Conservation (phyloP, 2,329 filamentous ascomycete species). For the Myotisia sp. region DNA sequence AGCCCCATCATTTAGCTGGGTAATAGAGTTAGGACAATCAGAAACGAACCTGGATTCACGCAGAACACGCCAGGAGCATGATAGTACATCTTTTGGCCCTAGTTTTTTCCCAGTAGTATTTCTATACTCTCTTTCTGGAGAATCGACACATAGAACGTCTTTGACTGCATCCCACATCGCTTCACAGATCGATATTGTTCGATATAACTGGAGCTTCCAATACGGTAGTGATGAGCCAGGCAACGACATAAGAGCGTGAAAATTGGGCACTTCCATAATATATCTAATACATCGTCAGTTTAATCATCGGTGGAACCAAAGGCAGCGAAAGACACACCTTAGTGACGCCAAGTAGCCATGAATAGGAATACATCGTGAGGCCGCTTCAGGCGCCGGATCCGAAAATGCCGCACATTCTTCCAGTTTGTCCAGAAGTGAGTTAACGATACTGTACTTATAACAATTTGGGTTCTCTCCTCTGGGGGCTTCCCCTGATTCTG, state of each 20-base stretch:
- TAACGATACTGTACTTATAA: constrained; percentile 38
- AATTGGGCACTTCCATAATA: constrained; percentile 33
- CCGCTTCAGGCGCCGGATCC: constrained; percentile 51
- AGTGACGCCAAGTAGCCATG: constrained; percentile 58
- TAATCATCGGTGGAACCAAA: background rate
- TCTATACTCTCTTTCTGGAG: constrained; percentile 64
- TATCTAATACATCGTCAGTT: constrained; percentile 25
- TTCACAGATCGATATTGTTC: constrained; percentile 47
- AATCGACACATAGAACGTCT: constrained; percentile 76
- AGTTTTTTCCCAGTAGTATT: constrained; percentile 57
- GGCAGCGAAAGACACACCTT: constrained; percentile 30
- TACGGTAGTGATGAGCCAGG: constrained; percentile 10
- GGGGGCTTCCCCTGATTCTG: constrained; percentile 23
- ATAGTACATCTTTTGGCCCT: constrained; percentile 72
- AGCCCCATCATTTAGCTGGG: constrained; percentile 1
- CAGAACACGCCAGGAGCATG: constrained; percentile 88
- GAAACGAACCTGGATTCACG: constrained; percentile 68
- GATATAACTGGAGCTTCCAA: constrained; percentile 25
- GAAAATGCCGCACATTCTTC: constrained; percentile 46
- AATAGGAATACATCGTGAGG: constrained; percentile 51
- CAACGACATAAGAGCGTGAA: constrained; percentile 22
- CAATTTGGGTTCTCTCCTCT: too few relatives aligned
- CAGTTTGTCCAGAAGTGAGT: constrained; percentile 45
- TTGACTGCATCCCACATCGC: constrained; percentile 66
- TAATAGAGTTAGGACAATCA: background rate